A percentile compares a stretch with the other conserved stretches of the same genome.
Conservation (phyloP, 2,329 filamentous ascomycete genomes). For the Scytalidium sp. region DNA sequence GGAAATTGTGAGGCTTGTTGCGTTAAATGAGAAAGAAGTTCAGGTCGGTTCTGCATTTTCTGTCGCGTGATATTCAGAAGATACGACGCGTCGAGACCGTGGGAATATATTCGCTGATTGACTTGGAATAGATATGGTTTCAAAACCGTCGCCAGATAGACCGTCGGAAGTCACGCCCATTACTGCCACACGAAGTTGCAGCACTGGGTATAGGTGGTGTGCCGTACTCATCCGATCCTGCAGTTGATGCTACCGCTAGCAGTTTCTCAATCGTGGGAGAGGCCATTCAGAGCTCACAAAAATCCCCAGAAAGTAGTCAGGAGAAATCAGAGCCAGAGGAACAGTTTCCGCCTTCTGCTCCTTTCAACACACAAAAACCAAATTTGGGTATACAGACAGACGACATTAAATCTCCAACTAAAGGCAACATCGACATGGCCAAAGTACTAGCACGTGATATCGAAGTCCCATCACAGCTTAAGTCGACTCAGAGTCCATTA, state of each 20-base stretch:
- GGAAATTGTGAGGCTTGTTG: constrained; percentile 75
- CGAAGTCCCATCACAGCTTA: not conserved
- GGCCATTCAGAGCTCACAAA: constrained; percentile 8
- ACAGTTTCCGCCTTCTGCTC: not conserved
- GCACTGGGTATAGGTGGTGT: constrained; percentile 50
- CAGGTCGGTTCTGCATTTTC: constrained; percentile 62
- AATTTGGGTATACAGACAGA: no score
- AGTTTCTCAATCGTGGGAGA: constrained; percentile 19
- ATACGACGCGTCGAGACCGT: constrained; percentile 11
- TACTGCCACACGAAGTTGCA: constrained; percentile 73
- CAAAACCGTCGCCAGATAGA: constrained; percentile 94
- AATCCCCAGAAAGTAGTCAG: constrained; percentile 11
- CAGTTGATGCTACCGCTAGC: constrained; percentile 12
- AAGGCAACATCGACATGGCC: not conserved
- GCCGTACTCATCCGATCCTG: constrained; percentile 26
- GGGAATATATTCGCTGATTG: constrained; percentile 4
- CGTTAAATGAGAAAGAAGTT: constrained; percentile 91
- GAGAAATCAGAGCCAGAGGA: constrained; percentile 5
- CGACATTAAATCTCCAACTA: no score
- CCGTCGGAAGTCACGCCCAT: constrained; percentile 80
- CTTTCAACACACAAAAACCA: not conserved
- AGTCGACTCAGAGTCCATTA: not conserved
- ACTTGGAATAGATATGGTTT: constrained; percentile 78
- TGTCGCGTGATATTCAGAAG: constrained; percentile 1
- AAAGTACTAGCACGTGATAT: not conserved